Percentiles rank a stretch among this genome's conserved stretches.
These are phyloP conservation scores for Agrostemma githago DNA, from an alignment of 148 eudicot genomes.

Conservation along the genomic window DNA sequence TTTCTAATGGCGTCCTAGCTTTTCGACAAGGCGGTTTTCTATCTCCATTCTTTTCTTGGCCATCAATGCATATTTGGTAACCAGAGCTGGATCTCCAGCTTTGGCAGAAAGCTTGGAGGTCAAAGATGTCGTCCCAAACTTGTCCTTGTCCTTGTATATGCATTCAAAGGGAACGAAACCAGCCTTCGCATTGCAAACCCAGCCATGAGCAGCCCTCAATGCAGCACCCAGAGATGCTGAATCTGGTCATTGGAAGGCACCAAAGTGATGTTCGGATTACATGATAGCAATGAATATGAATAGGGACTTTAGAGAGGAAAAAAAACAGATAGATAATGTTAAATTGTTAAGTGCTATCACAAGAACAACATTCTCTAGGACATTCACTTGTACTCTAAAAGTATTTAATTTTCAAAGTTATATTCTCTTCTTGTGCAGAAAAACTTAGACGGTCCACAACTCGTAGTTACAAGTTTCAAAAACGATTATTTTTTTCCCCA, in stretches of 20 bases:
- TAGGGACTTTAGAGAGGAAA: not conserved
- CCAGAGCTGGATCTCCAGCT: slow-evolving; percentile 65
- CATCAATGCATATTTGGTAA: slow-evolving; percentile 51
- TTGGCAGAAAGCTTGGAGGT: slow-evolving; percentile 53
- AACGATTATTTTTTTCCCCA: too few species aligned
- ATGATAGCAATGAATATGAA: not conserved
- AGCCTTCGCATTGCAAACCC: slow-evolving; percentile 77
- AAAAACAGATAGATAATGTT: not conserved
- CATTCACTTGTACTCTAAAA: too few species aligned
- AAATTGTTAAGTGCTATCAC: not conserved
- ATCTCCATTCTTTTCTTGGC: slow-evolving; percentile 78
- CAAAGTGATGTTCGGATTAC: not conserved
- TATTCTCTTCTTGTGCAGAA: too few species aligned
- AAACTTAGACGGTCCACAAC: too few species aligned
- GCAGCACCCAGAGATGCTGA: slow-evolving; percentile 88
- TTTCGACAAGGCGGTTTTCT: slow-evolving; percentile 63
- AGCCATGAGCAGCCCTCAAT: slow-evolving; percentile 90
- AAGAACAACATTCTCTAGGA: not conserved
- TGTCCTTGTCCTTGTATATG: slow-evolving; percentile 58
- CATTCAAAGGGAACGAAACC: slow-evolving; percentile 57
- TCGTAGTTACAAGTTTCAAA: too few species aligned
- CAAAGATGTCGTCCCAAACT: slow-evolving; percentile 57
- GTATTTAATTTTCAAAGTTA: too few species aligned
- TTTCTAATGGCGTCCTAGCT: slow-evolving; percentile 51
- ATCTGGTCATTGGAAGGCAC: slow-evolving; percentile 37